phyloP scores from a whole-genome alignment of 306 rosid genomes.

The Styphnolobium japonicum region DNA sequence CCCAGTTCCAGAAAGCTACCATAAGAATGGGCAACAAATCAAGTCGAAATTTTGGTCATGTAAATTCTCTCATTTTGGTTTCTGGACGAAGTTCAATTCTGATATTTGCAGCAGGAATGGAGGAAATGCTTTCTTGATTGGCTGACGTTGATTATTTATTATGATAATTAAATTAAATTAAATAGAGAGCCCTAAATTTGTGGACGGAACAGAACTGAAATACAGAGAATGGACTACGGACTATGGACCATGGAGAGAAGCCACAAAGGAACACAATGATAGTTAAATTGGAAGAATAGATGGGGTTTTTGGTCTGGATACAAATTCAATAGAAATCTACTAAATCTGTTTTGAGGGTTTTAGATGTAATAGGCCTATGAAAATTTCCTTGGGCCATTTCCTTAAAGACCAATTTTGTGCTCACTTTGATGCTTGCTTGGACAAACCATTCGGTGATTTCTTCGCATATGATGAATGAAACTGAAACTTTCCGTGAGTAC shows the following conservation, averaged over 20 bases:
- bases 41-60: neutral
- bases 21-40: slow-evolving; percentile 20
- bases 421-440: neutral
- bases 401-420: neutral
- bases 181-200: slow-evolving; percentile 13
- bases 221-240: neutral
- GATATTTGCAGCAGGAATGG: slow-evolving; percentile 2
- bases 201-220: slow-evolving; percentile 40
- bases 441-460: neutral
- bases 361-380: neutral
- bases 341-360: neutral
- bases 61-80: neutral
- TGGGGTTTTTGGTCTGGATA: neutral
- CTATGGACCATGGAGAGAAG: too few species aligned
- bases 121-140: slow-evolving; percentile 37
- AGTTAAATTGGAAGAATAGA: neutral
- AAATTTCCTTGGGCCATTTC: neutral
- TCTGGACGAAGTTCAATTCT: slow-evolving; percentile 10
- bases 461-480: neutral
- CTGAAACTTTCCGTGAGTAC: neutral
- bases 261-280: neutral
- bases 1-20: slow-evolving; percentile 8
- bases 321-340: neutral
- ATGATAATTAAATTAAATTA: neutral
- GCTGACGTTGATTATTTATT: slow-evolving; percentile 17